These are phyloP conservation scores for Alternaria sp. DNA, from an alignment of 2,329 filamentous ascomycete genomes.

Conservation along the genomic window DNA sequence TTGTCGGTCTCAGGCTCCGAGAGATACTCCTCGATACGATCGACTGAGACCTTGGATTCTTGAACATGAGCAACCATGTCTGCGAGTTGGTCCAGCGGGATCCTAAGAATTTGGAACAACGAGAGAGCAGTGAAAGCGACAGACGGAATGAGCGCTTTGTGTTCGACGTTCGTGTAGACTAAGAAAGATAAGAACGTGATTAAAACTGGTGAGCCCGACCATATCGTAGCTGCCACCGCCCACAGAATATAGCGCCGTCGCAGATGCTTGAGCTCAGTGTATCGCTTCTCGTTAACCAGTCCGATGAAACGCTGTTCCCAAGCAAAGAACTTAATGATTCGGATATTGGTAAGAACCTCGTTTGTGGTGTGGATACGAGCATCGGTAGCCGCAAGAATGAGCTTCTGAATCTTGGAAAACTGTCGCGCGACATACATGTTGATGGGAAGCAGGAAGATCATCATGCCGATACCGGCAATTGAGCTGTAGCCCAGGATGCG, in stretches of 20 bases:
- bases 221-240: slow-evolving; percentile 90
- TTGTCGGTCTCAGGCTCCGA: slow-evolving; percentile 96
- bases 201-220: slow-evolving; percentile 93
- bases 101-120: slow-evolving; percentile 90
- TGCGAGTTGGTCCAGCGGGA: slow-evolving; percentile 92
- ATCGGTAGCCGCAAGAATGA: slow-evolving; percentile 91
- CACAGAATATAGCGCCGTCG: slow-evolving; percentile 88
- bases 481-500: slow-evolving; percentile 91
- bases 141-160: slow-evolving; percentile 88
- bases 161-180: slow-evolving; percentile 88
- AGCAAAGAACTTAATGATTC: slow-evolving; percentile 99
- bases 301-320: slow-evolving; percentile 93
- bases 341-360: slow-evolving; percentile 95
- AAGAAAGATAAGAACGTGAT: slow-evolving; percentile 98
- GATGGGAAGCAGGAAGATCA: slow-evolving; percentile 86
- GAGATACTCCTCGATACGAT: slow-evolving; percentile 94
- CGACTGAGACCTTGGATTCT: slow-evolving; percentile 95
- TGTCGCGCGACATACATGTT: slow-evolving; percentile 89
- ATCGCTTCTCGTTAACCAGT: slow-evolving; percentile 88
- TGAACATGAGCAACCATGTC: slow-evolving; percentile 99
- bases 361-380: slow-evolving; percentile 97
- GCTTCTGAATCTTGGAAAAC: slow-evolving; percentile 87
- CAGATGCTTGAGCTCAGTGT: slow-evolving; percentile 78
- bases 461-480: slow-evolving; percentile 90
- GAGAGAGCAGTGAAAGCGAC: slow-evolving; percentile 96